A percentile compares a stretch with the other conserved stretches of the same genome.
These are phyloP conservation scores for Ogataea zsoltii DNA, from an alignment of 805 yeast species.

Conservation along the genomic window DNA sequence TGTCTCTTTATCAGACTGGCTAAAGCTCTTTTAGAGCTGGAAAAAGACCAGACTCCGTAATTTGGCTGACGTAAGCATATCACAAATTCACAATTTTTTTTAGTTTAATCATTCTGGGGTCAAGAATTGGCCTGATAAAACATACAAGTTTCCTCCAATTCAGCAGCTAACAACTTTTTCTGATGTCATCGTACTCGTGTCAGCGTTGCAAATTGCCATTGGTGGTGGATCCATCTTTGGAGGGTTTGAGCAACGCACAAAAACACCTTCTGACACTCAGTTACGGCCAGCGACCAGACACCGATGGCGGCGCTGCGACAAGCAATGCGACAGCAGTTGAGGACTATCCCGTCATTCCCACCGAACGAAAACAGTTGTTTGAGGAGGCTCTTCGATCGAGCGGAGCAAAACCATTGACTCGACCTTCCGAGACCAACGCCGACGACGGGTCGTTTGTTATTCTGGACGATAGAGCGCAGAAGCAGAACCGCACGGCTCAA, in stretches of 20 bases:
- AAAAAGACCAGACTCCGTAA: too few species aligned
- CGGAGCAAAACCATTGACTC: conserved; percentile 26
- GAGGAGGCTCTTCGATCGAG: conserved; percentile 32
- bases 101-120: too few species aligned
- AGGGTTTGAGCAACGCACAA: conserved; percentile 55
- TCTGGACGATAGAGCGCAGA: conserved; percentile 23
- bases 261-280: conserved; percentile 46
- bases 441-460: conserved; percentile 34
- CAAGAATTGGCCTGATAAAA: too few species aligned
- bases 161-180: too few species aligned
- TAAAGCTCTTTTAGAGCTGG: too few species aligned
- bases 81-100: too few species aligned
- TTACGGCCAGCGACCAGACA: conserved; percentile 28
- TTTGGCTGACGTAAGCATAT: conserved; percentile 1
- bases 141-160: too few species aligned
- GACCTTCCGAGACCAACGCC: conserved; percentile 10
- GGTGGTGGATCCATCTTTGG: conserved; percentile 54
- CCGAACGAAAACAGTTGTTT: conserved; percentile 39
- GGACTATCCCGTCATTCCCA: conserved; percentile 36
- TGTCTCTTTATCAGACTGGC: too few species aligned
- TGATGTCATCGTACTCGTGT: conserved; percentile 43
- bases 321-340: conserved; percentile 14
- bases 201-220: conserved; percentile 65
- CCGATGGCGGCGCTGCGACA: conserved; percentile 26
- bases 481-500: conserved; percentile 1